Conservation (phyloP, 2,329 filamentous ascomycete genomes). For the Boeremia lycopersici region DNA sequence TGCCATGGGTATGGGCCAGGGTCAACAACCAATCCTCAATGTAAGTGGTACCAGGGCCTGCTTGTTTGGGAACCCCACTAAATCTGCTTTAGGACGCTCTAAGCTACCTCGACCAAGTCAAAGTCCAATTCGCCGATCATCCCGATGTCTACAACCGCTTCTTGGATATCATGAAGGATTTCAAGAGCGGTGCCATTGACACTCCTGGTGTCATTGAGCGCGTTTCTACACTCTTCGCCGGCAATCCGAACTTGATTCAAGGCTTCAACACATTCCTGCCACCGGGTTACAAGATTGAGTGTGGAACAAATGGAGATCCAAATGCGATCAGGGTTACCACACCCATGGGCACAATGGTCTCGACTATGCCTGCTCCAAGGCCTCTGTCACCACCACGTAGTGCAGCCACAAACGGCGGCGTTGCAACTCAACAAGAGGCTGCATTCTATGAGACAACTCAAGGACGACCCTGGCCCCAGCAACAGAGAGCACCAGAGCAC, state of each 20-base stretch:
- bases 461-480: slow-evolving; percentile 49
- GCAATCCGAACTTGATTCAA: slow-evolving; percentile 93
- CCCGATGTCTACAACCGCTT: slow-evolving; percentile 98
- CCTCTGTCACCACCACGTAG: slow-evolving; percentile 55
- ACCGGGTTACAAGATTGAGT: slow-evolving; percentile 95
- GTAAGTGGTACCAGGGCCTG: slow-evolving; percentile 8
- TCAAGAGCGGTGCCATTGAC: slow-evolving; percentile 98
- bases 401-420: slow-evolving; percentile 61
- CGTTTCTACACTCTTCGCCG: slow-evolving; percentile 93
- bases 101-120: slow-evolving; percentile 97
- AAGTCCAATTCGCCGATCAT: slow-evolving; percentile 95
- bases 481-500: slow-evolving; percentile 39
- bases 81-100: slow-evolving; percentile 68
- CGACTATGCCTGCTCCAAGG: slow-evolving; percentile 71
- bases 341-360: slow-evolving; percentile 94
- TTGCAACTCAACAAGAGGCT: slow-evolving; percentile 50
- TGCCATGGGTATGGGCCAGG: slow-evolving; percentile 69
- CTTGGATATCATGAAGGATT: slow-evolving; percentile 99
- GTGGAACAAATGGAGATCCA: slow-evolving; percentile 88
- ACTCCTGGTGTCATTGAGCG: slow-evolving; percentile 97
- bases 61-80: slow-evolving; percentile 8
- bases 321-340: slow-evolving; percentile 97
- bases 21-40: slow-evolving; percentile 83
- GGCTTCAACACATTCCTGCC: slow-evolving; percentile 98
- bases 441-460: slow-evolving; percentile 45